phyloP scores from a whole-genome alignment of 768 basidiomycete species.

The Trametes cinnabarina region DNA sequence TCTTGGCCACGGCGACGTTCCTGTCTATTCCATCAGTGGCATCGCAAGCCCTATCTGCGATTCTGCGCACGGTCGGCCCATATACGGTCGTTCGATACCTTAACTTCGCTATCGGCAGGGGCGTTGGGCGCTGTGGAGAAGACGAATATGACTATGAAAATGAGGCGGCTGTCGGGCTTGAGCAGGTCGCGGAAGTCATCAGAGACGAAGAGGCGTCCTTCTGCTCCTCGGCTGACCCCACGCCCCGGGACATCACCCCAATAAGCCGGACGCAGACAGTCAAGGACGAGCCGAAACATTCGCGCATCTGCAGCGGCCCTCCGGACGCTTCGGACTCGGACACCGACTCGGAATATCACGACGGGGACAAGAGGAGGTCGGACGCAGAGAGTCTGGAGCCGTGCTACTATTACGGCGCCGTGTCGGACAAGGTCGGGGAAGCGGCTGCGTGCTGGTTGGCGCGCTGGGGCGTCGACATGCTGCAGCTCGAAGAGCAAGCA shows the following conservation, averaged over 20 bases:
- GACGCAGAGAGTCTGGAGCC: conserved; percentile 25
- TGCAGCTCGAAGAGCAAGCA: conserved; percentile 29
- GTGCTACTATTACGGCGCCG: conserved; percentile 76
- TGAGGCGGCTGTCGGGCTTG: conserved; percentile 68
- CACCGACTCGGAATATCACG: conserved; percentile 9
- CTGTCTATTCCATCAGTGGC: conserved; percentile 78
- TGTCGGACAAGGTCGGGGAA: conserved; percentile 90
- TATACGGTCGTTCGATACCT: conserved; percentile 75
- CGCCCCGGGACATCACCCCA: not conserved
- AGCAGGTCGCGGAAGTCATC: conserved; percentile 56
- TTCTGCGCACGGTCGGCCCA: conserved; percentile 76
- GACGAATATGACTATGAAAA: conserved; percentile 36
- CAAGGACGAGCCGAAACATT: conserved; percentile 11
- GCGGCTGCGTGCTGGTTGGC: conserved; percentile 85
- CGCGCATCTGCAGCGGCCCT: not conserved
- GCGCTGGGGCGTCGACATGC: conserved; percentile 80
- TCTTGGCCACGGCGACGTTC: conserved; percentile 85
- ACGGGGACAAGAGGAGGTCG: conserved; percentile 3
- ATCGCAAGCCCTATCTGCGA: conserved; percentile 67
- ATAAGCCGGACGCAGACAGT: not conserved
- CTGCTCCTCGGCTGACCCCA: not conserved
- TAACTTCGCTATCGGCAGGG: conserved; percentile 74
- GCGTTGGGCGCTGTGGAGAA: conserved; percentile 44
- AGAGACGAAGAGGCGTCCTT: conserved; percentile 32
- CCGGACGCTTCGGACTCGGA: conserved; percentile 2